Evolutionary conservation across 2,329 filamentous ascomycete genomes (phyloP).

Genomic region (Alternaria gansuensis): DNA sequence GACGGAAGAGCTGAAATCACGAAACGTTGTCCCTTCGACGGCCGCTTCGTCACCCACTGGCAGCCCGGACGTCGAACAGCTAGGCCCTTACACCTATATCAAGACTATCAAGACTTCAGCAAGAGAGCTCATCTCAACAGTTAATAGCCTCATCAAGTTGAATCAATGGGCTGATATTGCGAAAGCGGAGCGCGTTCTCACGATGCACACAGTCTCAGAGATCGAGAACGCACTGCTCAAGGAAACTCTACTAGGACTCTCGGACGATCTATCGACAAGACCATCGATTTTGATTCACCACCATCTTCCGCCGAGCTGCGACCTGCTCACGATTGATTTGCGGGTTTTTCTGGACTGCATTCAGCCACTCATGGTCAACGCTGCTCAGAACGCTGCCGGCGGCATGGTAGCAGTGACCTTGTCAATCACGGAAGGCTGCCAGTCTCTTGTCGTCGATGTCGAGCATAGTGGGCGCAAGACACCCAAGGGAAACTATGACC

Average conservation of each 20-base stretch:
- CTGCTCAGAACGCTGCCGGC: conserved; percentile 53
- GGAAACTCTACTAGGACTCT: conserved; percentile 41
- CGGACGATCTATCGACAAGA: conserved; percentile 39
- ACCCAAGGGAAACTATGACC: conserved; percentile 43
- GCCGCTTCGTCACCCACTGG: conserved; percentile 20
- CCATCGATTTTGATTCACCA: conserved; percentile 50
- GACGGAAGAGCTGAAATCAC: conserved; percentile 53
- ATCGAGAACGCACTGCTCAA: conserved; percentile 48
- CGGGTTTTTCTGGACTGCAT: conserved; percentile 56
- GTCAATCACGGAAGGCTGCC: conserved; percentile 42
- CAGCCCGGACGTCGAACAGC: conserved; percentile 27
- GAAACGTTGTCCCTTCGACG: conserved; percentile 26
- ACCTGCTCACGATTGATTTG: conserved; percentile 51
- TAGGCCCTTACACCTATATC: conserved; percentile 41
- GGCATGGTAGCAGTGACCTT: conserved; percentile 53
- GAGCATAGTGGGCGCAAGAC: conserved; percentile 57
- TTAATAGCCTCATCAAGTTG: conserved; percentile 58
- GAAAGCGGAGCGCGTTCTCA: conserved; percentile 30
- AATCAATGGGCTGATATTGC: conserved; percentile 54
- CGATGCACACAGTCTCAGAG: conserved; percentile 42
- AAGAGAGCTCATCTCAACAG: conserved; percentile 56
- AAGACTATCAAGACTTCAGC: conserved; percentile 54
- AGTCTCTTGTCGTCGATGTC: conserved; percentile 53
- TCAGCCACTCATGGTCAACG: conserved; percentile 55
- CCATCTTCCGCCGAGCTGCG: conserved; percentile 37